These are phyloP conservation scores for Anisodus acutangulus DNA, from an alignment of 257 asterid genomes.

Conservation along the genomic window DNA sequence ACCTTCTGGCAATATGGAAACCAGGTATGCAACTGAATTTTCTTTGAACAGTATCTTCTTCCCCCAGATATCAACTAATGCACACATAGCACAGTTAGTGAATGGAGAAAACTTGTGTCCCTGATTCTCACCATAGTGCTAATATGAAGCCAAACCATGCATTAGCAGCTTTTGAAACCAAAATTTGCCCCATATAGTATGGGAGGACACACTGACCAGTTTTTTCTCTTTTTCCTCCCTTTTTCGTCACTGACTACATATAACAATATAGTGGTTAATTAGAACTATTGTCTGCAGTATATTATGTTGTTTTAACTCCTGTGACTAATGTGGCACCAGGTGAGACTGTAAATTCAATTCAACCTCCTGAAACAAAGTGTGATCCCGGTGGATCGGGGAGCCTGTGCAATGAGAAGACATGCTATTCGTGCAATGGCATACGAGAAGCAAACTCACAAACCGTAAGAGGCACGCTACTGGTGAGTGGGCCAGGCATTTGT, in stretches of 20 bases:
- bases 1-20: slow-evolving; percentile 96
- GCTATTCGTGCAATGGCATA: slow-evolving; percentile 66
- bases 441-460: slow-evolving; percentile 74
- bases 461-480: slow-evolving; percentile 97
- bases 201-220: slow-evolving; percentile 9
- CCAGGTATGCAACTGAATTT: slow-evolving; percentile 64
- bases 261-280: neutral
- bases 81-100: neutral
- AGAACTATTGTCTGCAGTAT: neutral
- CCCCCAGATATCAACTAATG: neutral
- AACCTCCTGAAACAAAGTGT: slow-evolving; percentile 72
- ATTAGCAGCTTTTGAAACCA: slow-evolving; percentile 22
- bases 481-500: slow-evolving; percentile 46
- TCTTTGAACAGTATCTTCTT: slow-evolving; percentile 15
- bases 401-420: slow-evolving; percentile 61
- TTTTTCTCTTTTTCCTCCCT: neutral
- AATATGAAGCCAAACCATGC: neutral
- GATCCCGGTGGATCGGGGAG: slow-evolving; percentile 50
- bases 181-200: neutral
- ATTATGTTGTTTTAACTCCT: slow-evolving; percentile 31
- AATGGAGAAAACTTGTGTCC: neutral
- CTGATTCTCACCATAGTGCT: slow-evolving; percentile 16
- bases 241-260: neutral
- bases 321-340: slow-evolving; percentile 49
- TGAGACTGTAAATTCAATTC: slow-evolving; percentile 75